Evolutionary conservation across 805 yeast genomes (phyloP), one percentile per base, ranked within the genome.

Genomic region (Hanseniaspora singularis): DNA sequence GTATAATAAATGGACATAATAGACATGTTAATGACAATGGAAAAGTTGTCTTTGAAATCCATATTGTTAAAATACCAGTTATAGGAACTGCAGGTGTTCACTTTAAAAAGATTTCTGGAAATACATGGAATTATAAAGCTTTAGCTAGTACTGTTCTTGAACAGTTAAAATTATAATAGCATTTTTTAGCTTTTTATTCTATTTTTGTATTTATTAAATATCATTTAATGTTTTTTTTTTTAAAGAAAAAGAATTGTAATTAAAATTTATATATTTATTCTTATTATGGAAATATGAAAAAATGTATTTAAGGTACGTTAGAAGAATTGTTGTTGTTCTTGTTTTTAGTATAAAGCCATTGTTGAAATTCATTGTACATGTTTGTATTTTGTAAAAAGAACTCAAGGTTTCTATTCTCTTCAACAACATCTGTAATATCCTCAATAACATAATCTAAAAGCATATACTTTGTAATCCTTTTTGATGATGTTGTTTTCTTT

Each of bases 61-160:
- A 83, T 60, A 78, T 88, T 52, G 96, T 88, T 33, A 87, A 87
- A 60, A 94, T 88, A 40, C 95, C 95, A 38, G 71, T 88, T 53
- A 82, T 88, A 46, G 86, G 94, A 4, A 69, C 89, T 50, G 87
- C 82, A 53, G 97, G 97, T 63, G 88, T 88, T 40, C 96, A 89
- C 62, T 87, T 88, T 68, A 89, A 89, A 70, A 88, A 88, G 61
- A 72, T 88, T 26, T 73, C 83, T 49, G 97, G 97, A 57, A 87
- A 89, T 61, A 85, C 95, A 1, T 88, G 96, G 96, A 76, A 81
- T 65, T 88, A 88, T 65, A 88, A 89, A 67, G 79, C 87, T 9
- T 69, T 88, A 58, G 96, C 96, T 1, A 79, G 89, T 46, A 85
- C 79, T 60, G 81, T 88, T 41, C 72, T 88, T 62, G 71, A 72